Evolutionary conservation across 169 alveolate species (phyloP), one percentile per base, ranked within the genome.

Genomic region (Cytauxzoon felis): DNA sequence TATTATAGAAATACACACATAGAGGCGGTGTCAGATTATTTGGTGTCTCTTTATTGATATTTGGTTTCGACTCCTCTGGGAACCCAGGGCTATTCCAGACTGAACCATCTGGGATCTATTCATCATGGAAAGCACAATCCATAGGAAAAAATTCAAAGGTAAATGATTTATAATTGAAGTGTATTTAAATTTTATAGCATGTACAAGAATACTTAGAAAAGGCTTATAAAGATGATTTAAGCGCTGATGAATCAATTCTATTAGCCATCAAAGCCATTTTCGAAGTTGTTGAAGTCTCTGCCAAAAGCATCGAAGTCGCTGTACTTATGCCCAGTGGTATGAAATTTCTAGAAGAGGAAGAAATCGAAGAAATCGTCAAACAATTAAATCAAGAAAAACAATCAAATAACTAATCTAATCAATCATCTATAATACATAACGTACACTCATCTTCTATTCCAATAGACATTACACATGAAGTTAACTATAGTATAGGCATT

Each of bases 11-110:
- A 60, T 96, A 92, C 68, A 97, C 99, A 13, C 98, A 95, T 60
- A 85, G 94, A 59, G 98, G 99, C 27, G 99, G 99, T 1, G 99
- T 95, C n/a, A 89, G 99, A 49, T 99, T 99, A 38, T 97, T 94
- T 78, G 99, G 99, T 53, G 93, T 96, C 38, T 93, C 98, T 30
- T 92, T 97, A 43, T 73, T 96, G 41, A 90, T 97, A 41, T 97
- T 94, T 1, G 99, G 99, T 21, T 89, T 87, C 58, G 96, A 93
- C 50, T 83, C 82, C 60, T 79, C 85, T 56, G 88, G 91, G n/a
- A 82, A 81, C 30, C 97, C 97, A 6, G 92, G 93, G 47, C 89
- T 94, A 54, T 96, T 79, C 78, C 96, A 94, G 80, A 97, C 99
- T 19, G 99, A 97, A 62, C 99, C 99, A 4, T 93, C 99, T 24